Percentiles rank a stretch among this genome's conserved stretches.
Evolutionary conservation across 2,329 filamentous ascomycete genomes (phyloP).

Genomic region (Aspergillus ibericus): DNA sequence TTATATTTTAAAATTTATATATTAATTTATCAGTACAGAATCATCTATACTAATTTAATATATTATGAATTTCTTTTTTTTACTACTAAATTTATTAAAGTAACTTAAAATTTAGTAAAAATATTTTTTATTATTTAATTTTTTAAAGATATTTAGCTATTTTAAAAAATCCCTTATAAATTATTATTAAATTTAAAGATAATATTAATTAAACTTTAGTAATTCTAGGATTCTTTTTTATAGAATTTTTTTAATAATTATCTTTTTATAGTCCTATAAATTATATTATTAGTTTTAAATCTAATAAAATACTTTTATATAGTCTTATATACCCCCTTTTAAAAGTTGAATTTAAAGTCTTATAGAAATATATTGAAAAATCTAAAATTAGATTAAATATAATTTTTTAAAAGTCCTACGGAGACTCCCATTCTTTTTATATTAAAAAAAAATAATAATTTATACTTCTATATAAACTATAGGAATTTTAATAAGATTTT

Average conservation of each 20-base stretch:
- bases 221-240: not conserved
- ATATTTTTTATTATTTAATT: not conserved
- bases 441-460: no score
- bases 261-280: not conserved
- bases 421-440: no score
- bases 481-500: no score
- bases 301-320: not conserved
- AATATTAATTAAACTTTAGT: not conserved
- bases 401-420: not conserved
- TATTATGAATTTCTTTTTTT: not conserved
- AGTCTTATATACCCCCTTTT: not conserved
- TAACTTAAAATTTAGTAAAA: no score
- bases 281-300: not conserved
- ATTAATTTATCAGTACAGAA: not conserved
- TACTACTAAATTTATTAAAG: not conserved
- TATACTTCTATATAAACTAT: no score
- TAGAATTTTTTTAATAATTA: not conserved
- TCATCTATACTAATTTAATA: not conserved
- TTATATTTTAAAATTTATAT: not conserved
- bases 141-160: not conserved
- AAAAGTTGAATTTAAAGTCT: not conserved
- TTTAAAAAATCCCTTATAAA: not conserved
- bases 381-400: not conserved
- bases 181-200: not conserved
- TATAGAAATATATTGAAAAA: slow-evolving; percentile 4